A percentile compares a stretch with the other conserved stretches of the same genome.
These are phyloP conservation scores for Capsicum pubescens DNA, from an alignment of 257 asterid genomes.

Conservation along the genomic window DNA sequence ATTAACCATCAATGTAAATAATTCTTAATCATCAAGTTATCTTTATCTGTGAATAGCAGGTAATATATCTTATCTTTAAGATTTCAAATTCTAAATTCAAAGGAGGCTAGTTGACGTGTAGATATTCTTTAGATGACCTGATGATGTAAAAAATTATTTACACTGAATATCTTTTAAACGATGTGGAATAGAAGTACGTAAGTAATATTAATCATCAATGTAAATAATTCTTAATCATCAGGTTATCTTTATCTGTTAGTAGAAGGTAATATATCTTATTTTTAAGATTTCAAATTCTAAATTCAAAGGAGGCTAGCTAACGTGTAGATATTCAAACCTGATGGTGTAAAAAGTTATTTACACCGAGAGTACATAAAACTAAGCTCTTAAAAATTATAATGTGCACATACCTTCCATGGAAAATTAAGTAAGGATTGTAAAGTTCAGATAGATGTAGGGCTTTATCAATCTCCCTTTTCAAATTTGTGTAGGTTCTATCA, in stretches of 20 bases:
- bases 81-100: too few species aligned
- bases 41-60: too few species aligned
- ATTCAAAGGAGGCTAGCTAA: not conserved
- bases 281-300: not conserved
- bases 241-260: not conserved
- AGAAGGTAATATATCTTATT: not conserved
- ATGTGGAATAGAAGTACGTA: too few species aligned
- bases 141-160: too few species aligned
- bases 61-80: too few species aligned
- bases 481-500: slow-evolving; percentile 31
- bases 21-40: too few species aligned
- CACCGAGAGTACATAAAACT: not conserved
- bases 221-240: not conserved
- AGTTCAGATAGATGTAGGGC: slow-evolving; percentile 45
- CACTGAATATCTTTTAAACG: too few species aligned
- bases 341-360: not conserved
- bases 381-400: not conserved
- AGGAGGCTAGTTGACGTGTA: too few species aligned
- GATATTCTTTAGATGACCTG: too few species aligned
- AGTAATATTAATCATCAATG: not conserved
- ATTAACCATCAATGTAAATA: too few species aligned
- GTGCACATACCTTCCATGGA: slow-evolving; percentile 52
- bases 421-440: slow-evolving; percentile 56
- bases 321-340: not conserved
- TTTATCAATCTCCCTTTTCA: slow-evolving; percentile 39